A percentile compares a stretch with the other conserved stretches of the same genome.
These are phyloP conservation scores for Penicillium palitans DNA, from an alignment of 2,329 filamentous ascomycete genomes.

Conservation along the genomic window DNA sequence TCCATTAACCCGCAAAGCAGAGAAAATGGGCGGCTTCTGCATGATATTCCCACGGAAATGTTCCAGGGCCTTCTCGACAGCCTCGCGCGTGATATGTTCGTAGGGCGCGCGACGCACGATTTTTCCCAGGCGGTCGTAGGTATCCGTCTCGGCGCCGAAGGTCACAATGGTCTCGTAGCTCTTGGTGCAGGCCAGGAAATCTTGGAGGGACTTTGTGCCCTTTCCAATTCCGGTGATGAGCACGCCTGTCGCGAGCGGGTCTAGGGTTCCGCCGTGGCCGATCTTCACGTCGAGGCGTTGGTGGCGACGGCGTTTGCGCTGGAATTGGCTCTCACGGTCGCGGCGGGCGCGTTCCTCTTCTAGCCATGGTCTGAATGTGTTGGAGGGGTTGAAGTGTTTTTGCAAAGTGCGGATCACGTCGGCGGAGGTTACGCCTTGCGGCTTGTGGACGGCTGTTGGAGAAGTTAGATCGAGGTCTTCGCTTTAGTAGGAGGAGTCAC, in stretches of 20 bases:
- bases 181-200: conserved; percentile 87
- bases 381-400: conserved; percentile 76
- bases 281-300: conserved; percentile 77
- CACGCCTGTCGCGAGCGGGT: conserved; percentile 90
- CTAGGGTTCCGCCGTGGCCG: conserved; percentile 92
- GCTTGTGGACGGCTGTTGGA: conserved; percentile 82
- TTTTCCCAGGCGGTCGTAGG: conserved; percentile 84
- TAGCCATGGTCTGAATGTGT: conserved; percentile 76
- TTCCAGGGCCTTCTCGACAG: conserved; percentile 73
- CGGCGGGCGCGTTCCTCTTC: conserved; percentile 60
- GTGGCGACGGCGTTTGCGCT: conserved; percentile 62
- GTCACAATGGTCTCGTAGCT: conserved; percentile 86
- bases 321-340: conserved; percentile 57
- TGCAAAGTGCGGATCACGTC: conserved; percentile 89
- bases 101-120: conserved; percentile 73
- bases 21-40: conserved; percentile 91
- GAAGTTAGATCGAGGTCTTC: conserved; percentile 9
- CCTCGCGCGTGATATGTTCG: conserved; percentile 75
- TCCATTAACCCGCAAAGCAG: conserved; percentile 86
- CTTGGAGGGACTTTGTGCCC: conserved; percentile 77
- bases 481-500: not conserved
- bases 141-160: conserved; percentile 90
- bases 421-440: conserved; percentile 79
- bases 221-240: conserved; percentile 83
- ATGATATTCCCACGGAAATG: conserved; percentile 78